Evolutionary conservation across 2,329 filamentous ascomycete species (phyloP), one percentile per base, ranked within the genome.

Genomic region (Fulvia fulva): DNA sequence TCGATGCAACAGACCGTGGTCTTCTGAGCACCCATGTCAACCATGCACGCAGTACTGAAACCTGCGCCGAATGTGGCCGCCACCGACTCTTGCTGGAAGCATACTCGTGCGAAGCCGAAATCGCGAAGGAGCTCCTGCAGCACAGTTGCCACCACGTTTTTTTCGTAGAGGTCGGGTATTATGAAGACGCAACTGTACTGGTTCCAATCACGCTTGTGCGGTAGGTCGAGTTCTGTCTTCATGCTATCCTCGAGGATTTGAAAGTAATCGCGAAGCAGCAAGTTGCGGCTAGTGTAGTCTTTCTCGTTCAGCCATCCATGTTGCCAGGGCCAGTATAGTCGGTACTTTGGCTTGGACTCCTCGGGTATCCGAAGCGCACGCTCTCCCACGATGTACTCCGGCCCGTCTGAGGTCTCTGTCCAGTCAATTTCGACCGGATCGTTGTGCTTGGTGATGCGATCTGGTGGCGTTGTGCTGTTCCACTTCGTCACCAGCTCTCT

Each of bases 151-250:
- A 97, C 90, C 64, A 97, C 96, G 52, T 85, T 85, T 73, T 96
- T 95, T 76, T 99, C 94, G 76, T 97, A 99, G 9, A 99, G 81
- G 72, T 99, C 94, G 0, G 94, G 94, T 49, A 99, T 95, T 63
- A 99, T 87, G 69, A 97, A 91, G n/a, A 97, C 92, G 67, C 91
- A 97, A 68, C 90, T 94, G 75, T 97, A 97, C 72, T 95, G 89
- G 55, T 83, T 83, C 86, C 92, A 95, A 53, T 93, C 87, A 67
- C 87, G 89, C 68, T 89, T 89, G 63, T 85, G 86, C 26, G 82
- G 86, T 44, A 97, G 74, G 0, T 89, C 90, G 8, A 97, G 81
- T 69, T 97, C 91, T n/a, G 84, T 85, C 63, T 87, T 87, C 68
- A 99, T 87, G 1, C 91, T 90, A 63, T 91, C 88, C 70, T 96